A percentile compares a stretch with the other conserved stretches of the same genome.
phyloP scores from a whole-genome alignment of 768 basidiomycete genomes.

The Collybia nuda region DNA sequence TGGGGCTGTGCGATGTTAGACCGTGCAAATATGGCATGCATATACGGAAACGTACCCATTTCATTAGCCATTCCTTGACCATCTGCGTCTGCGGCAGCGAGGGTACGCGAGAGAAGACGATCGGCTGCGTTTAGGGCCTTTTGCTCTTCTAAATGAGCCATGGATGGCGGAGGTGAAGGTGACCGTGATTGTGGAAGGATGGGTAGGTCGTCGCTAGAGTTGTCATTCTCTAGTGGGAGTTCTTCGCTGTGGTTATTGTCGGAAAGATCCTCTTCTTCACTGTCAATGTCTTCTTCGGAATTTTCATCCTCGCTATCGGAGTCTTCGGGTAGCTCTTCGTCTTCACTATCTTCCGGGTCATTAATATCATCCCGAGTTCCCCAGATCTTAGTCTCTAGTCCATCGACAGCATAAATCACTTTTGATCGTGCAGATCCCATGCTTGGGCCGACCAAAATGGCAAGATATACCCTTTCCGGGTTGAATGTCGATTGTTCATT shows the following conservation, averaged over 20 bases:
- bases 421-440: slow-evolving; percentile 58
- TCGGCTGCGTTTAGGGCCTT: slow-evolving; percentile 28
- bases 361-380: slow-evolving; percentile 29
- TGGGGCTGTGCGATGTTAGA: slow-evolving; percentile 27
- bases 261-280: slow-evolving; percentile 15
- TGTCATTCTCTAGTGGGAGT: slow-evolving; percentile 10
- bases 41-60: slow-evolving; percentile 20
- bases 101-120: slow-evolving; percentile 30
- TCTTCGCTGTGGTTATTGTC: slow-evolving; percentile 12
- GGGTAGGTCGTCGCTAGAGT: slow-evolving; percentile 1
- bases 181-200: slow-evolving; percentile 11
- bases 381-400: slow-evolving; percentile 52
- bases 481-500: not conserved
- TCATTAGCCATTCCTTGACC: slow-evolving; percentile 27
- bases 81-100: slow-evolving; percentile 27
- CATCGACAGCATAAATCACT: slow-evolving; percentile 64
- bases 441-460: slow-evolving; percentile 67
- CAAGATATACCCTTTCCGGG: slow-evolving; percentile 46
- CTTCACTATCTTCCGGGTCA: slow-evolving; percentile 23
- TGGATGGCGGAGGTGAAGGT: slow-evolving; percentile 10
- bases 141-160: slow-evolving; percentile 23
- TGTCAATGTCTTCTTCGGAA: slow-evolving; percentile 23
- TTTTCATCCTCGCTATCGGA: slow-evolving; percentile 25
- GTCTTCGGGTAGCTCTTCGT: slow-evolving; percentile 18
- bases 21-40: not conserved